Conservation (phyloP, 2,329 filamentous ascomycete species). For the Septoria linicola region DNA sequence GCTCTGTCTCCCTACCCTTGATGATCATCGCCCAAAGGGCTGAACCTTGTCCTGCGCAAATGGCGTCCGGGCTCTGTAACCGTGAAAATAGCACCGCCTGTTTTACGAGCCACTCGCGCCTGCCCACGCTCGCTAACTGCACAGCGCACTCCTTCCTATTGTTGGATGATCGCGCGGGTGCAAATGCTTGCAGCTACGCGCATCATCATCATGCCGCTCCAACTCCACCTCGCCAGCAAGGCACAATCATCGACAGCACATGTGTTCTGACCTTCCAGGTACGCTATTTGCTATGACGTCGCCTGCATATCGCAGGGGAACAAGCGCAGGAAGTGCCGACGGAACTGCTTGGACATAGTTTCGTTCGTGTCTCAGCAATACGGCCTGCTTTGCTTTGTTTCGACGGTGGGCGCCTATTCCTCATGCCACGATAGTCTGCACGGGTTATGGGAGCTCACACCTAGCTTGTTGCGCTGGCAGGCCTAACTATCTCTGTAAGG, state of each 20-base stretch:
- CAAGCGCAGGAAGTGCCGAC: slow-evolving; percentile 9
- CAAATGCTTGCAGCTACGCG: not conserved
- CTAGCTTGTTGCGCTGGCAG: slow-evolving; percentile 7
- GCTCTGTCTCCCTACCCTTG: no score
- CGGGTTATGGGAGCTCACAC: not conserved
- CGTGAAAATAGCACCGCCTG: no score
- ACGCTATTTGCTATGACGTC: no score
- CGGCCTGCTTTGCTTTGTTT: not conserved
- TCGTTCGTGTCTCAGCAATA: slow-evolving; percentile 12
- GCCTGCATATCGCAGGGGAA: no score
- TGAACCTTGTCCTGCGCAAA: no score
- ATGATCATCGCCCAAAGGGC: no score
- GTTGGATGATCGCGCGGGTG: no score
- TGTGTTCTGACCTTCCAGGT: not conserved
- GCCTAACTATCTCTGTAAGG: not conserved
- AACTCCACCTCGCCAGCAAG: not conserved
- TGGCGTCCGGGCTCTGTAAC: no score
- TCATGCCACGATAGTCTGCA: not conserved
- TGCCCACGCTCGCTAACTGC: no score
- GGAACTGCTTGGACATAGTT: slow-evolving; percentile 8
- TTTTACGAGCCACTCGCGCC: no score
- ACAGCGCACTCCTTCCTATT: no score
- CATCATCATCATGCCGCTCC: no score
- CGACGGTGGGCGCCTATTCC: not conserved
- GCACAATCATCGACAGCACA: not conserved